Percentiles rank a stretch among this genome's conserved stretches.
These are phyloP conservation scores for Oryza glumipatula DNA, from an alignment of 176 grass and related monocot species.

Conservation along the genomic window DNA sequence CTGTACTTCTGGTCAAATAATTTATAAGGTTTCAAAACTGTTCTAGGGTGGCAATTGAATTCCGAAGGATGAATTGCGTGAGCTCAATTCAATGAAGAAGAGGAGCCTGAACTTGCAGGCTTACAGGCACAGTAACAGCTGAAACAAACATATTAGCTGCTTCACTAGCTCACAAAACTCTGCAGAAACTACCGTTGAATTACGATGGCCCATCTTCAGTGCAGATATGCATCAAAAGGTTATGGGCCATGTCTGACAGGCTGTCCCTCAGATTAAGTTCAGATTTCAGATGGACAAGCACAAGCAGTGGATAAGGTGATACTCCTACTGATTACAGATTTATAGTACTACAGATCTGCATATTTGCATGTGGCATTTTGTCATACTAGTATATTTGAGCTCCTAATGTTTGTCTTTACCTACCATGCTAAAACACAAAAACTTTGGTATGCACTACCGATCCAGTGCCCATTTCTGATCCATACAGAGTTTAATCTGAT, in stretches of 20 bases:
- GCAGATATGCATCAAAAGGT: neutral
- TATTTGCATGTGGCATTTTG: neutral
- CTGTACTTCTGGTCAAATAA: neutral
- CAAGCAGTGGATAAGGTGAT: neutral
- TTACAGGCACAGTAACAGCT: neutral
- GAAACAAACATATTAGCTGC: neutral
- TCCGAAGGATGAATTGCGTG: neutral
- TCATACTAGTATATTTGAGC: slow-evolving; percentile 6
- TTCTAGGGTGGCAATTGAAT: neutral
- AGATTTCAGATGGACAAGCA: neutral
- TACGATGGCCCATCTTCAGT: neutral
- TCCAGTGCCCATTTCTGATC: neutral
- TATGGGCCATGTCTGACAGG: neutral
- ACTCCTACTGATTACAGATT: neutral
- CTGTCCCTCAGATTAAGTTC: neutral
- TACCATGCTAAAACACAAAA: neutral
- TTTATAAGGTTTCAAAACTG: neutral
- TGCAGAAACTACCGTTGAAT: neutral
- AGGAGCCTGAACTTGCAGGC: neutral
- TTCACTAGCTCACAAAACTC: neutral
- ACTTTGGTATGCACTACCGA: neutral
- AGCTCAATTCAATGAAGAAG: neutral
- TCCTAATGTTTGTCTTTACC: neutral
- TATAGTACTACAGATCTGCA: neutral
- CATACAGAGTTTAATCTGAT: neutral